Evolutionary conservation across 2,329 filamentous ascomycete genomes (phyloP).

Genomic region (Setomelanomma holmii): DNA sequence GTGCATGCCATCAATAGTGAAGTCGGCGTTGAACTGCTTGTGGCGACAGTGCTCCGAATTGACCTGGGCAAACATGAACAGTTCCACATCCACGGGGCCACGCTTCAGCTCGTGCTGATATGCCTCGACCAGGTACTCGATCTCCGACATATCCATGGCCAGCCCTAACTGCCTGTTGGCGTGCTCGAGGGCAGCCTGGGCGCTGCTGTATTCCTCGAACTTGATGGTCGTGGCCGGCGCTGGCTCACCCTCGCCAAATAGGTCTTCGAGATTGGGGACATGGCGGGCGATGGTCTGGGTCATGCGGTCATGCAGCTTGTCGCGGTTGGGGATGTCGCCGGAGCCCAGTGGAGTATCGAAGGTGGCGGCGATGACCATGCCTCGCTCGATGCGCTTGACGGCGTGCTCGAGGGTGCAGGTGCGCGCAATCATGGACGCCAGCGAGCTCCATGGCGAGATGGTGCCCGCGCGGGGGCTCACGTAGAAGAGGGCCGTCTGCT

Average conservation of each 20-base stretch:
- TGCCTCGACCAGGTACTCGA: constrained; percentile 90
- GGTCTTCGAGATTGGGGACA: constrained; percentile 72
- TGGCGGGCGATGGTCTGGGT: constrained; percentile 78
- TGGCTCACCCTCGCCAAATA: constrained; percentile 77
- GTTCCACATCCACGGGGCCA: constrained; percentile 84
- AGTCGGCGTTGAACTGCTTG: constrained; percentile 96
- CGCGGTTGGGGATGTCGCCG: constrained; percentile 65
- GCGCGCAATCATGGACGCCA: constrained; percentile 91
- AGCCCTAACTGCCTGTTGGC: constrained; percentile 87
- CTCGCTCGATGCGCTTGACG: constrained; percentile 83
- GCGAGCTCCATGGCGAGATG: constrained; percentile 96
- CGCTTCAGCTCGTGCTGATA: constrained; percentile 71
- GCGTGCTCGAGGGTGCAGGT: constrained; percentile 82
- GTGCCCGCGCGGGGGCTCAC: constrained; percentile 80
- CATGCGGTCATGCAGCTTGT: constrained; percentile 91
- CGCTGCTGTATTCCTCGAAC: constrained; percentile 68
- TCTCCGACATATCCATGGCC: constrained; percentile 85
- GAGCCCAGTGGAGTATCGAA: constrained; percentile 62
- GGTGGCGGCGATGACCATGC: constrained; percentile 74
- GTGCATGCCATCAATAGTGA: constrained; percentile 87
- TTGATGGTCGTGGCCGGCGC: constrained; percentile 76
- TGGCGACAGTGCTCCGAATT: constrained; percentile 93
- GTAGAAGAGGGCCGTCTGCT: constrained; percentile 68
- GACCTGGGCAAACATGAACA: constrained; percentile 99
- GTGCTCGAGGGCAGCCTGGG: constrained; percentile 75